These are phyloP conservation scores for Ustilago hordei DNA, from an alignment of 1,284 basidiomycete species.

Conservation along the genomic window DNA sequence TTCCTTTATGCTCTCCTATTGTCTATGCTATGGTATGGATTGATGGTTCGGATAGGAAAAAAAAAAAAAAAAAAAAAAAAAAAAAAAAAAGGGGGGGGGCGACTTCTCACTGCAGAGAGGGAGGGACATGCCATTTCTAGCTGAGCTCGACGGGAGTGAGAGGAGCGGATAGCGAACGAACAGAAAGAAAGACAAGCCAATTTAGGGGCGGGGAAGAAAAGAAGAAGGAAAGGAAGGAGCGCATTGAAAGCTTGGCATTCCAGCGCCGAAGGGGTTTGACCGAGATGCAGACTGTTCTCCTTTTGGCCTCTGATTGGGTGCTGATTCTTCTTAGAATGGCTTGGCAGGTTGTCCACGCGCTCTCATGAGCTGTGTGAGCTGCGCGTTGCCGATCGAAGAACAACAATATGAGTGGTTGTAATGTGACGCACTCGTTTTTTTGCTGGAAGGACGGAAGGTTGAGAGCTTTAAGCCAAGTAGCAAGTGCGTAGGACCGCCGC, in stretches of 20 bases:
- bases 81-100: too few species aligned
- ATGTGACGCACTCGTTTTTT: not conserved
- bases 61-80: too few species aligned
- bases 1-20: too few species aligned
- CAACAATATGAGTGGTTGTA: not conserved
- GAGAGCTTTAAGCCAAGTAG: not conserved
- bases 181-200: not conserved
- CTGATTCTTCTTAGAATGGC: not conserved
- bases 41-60: too few species aligned
- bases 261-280: not conserved
- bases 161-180: not conserved
- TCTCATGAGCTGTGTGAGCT: too few species aligned
- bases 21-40: too few species aligned
- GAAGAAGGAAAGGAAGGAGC: slow-evolving; percentile 18
- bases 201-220: slow-evolving; percentile 11
- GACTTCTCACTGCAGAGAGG: not conserved
- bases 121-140: not conserved
- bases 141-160: not conserved
- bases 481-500: not conserved
- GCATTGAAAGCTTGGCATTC: slow-evolving; percentile 16
- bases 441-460: not conserved
- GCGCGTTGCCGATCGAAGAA: too few species aligned
- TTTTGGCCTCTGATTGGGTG: not conserved
- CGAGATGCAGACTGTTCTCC: not conserved
- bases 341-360: slow-evolving; percentile 1